Base-by-base conservation (phyloP, 305 asterid genomes). In the Stenogyne calaminthoides region DNA sequence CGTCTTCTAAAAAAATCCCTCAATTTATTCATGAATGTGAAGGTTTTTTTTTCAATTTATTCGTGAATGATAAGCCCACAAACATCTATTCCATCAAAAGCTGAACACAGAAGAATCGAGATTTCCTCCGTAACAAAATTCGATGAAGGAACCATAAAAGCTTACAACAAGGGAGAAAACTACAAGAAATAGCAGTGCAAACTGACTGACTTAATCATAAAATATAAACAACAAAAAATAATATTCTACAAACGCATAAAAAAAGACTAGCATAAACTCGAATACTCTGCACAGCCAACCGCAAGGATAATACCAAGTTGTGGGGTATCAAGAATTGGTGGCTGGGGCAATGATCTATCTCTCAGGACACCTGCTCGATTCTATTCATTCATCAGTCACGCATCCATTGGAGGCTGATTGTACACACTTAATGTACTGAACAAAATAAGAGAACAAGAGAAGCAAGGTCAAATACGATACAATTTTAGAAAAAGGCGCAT, bases 331-430 rank as follows among this genome's bases (percentile, higher is more conserved):
- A 68, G 44, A 62, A 46, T 46, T 14, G 18, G 51, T 39, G 47
- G n/a, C 11, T 18, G 46, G 20, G 36, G 65, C 20, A 58, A 37
- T 16, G 39, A 70, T 75, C 84, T 75, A 74, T 44, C 46, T 69
- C 34, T 34, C 22, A 42, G 57, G 9, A 6, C 59, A 64, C 62
- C 44, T 7, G 29, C 70, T 49, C 22, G 22, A 1, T 7, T 20
- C 64, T 58, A 69, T 20, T 75, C 56, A 75, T 80, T 93, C 99
- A 61, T 94, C 99, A 0, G 99, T 94, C 63, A 94, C 97, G n/a
- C 99, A 94, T 78, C 99, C 99, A 14, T 75, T 85, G n/a, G 99
- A 94, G 37, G 99, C 99, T 22, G 99, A 83, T 52, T 84, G 96
- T 67, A 94, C 99, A 19, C 80, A 87, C 85, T 84, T 90, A 37